These are phyloP conservation scores for Mycena crocata DNA, from an alignment of 768 basidiomycete genomes.

Conservation along the genomic window DNA sequence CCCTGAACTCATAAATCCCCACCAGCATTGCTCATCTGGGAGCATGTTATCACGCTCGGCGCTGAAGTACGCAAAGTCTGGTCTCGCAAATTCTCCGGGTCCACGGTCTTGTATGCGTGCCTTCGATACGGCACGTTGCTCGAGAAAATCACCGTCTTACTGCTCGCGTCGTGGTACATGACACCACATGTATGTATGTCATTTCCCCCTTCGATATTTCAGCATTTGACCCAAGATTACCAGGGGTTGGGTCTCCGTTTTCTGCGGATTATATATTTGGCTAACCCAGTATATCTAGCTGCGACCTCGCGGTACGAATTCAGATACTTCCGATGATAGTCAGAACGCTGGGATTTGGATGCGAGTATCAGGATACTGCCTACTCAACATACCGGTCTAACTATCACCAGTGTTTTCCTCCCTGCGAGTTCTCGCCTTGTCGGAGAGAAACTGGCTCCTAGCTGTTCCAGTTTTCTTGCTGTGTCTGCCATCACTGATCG, in stretches of 20 bases:
- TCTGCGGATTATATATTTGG: background rate
- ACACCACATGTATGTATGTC: constrained; percentile 43
- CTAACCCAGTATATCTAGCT: constrained; percentile 32
- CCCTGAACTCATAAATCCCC: background rate
- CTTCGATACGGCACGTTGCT: constrained; percentile 46
- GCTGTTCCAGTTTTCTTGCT: constrained; percentile 41
- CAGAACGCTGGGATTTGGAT: constrained; percentile 41
- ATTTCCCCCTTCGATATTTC: background rate
- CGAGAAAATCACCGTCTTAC: constrained; percentile 44
- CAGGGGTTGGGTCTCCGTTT: constrained; percentile 14
- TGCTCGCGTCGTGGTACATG: constrained; percentile 48
- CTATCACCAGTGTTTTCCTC: constrained; percentile 42
- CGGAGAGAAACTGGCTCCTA: constrained; percentile 38
- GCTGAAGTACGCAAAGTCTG: constrained; percentile 43
- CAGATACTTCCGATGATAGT: constrained; percentile 47
- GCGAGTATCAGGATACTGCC: constrained; percentile 6
- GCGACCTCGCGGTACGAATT: constrained; percentile 45
- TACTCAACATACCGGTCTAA: background rate
- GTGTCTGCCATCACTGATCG: constrained; percentile 42
- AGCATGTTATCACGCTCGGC: constrained; percentile 42
- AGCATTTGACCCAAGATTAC: background rate
- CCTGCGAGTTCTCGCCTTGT: constrained; percentile 43
- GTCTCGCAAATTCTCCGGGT: constrained; percentile 43
- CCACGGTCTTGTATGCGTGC: constrained; percentile 40
- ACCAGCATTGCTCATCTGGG: constrained; percentile 46